Conservation (phyloP, 2,329 filamentous ascomycete species). For the Ramularia collo-cygni region DNA sequence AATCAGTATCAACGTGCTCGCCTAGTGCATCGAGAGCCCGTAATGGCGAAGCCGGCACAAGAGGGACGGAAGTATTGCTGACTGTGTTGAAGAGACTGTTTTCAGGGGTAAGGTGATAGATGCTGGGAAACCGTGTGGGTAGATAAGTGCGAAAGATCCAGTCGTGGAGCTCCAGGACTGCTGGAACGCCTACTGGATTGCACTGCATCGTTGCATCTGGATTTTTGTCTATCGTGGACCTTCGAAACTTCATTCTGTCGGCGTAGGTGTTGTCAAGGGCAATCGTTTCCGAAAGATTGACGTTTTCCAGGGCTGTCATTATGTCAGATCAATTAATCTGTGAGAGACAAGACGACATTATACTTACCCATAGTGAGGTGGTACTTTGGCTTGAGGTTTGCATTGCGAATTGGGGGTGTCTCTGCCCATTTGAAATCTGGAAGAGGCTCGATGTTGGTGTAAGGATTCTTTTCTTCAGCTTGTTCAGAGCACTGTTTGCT, state of each 20-base stretch:
- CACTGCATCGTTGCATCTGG: constrained; percentile 34
- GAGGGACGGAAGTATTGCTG: constrained; percentile 38
- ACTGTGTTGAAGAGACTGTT: constrained; percentile 40
- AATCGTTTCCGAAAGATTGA: constrained; percentile 48
- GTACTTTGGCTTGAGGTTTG: constrained; percentile 56
- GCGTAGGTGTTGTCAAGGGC: constrained; percentile 55
- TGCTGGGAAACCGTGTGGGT: constrained; percentile 48
- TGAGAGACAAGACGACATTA: neutral
- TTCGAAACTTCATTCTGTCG: constrained; percentile 45
- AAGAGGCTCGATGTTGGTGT: constrained; percentile 41
- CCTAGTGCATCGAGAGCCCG: constrained; percentile 44
- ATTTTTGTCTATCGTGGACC: constrained; percentile 40
- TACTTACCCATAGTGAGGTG: constrained; percentile 56
- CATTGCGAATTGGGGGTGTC: constrained; percentile 46
- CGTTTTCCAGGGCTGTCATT: constrained; percentile 46
- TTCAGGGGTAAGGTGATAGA: constrained; percentile 29
- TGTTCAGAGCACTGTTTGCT: neutral
- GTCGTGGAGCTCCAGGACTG: constrained; percentile 51
- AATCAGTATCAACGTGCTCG: constrained; percentile 52
- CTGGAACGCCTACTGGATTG: constrained; percentile 35
- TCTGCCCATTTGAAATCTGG: constrained; percentile 45
- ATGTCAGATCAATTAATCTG: too few species aligned
- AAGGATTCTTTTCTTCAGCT: constrained; percentile 24
- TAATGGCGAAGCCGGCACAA: constrained; percentile 29
- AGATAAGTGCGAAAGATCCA: constrained; percentile 51